Evolutionary conservation across 306 rosid species (phyloP), one percentile per base, ranked within the genome.

Genomic region (Arachis stenosperma): DNA sequence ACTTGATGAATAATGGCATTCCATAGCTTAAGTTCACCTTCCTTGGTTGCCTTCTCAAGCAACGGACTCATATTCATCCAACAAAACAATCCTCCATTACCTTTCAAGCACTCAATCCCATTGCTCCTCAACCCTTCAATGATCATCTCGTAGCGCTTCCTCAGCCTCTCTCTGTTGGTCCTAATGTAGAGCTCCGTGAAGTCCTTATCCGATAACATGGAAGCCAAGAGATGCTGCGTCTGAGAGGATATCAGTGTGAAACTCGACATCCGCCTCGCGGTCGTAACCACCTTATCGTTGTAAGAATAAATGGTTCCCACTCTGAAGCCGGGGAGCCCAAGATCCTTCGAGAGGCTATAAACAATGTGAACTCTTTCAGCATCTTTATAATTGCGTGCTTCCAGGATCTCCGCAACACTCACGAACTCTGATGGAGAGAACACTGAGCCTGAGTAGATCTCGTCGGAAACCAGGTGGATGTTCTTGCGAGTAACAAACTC

Each of bases 231-330:
- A 2, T 86, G 86, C 8, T 93, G 98, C n/a, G 98, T 93, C 44
- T 93, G 96, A 0, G 97, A 93, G 3, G 98, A 93, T 39, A 93
- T 86, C 2, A 93, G 63, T 3, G 98, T 86, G 82, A 93, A 93
- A 81, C 98, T 93, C 0, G 98, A 93, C 98, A 93, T 93, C 6
- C 97, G 71, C 29, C 98, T 82, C 0, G 98, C 98, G 2, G 98
- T 89, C 0, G 89, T 89, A n/a, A 93, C 98, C 46, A 93, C 97
- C 22, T 78, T 72, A 42, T 91, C 91, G 4, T 91, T 93, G 89
- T 93, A 93, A 0, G 98, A 91, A 40, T 93, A 93, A 44, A 91
- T 69, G 7, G 94, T 90, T 22, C 98, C 98, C 14, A 93, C 85
- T 36, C 98, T 59, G 36, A 93, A 93, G 4, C 98, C 98, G 0